Evolutionary conservation across 2,329 filamentous ascomycete species (phyloP).

Genomic region (Penicillium sp.): DNA sequence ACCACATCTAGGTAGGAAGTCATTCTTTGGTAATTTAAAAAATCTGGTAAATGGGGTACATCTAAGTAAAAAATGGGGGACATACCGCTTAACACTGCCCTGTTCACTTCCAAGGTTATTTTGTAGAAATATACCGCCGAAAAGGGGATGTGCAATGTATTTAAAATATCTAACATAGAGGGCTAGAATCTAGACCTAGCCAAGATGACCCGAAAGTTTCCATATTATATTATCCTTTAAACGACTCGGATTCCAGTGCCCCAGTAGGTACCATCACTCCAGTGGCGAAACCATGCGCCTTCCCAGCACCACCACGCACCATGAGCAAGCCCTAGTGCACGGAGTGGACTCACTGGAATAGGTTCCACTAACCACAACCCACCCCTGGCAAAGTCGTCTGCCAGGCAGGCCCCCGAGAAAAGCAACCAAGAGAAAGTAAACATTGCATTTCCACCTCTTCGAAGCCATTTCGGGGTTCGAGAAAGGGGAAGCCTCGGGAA

Average conservation of each 20-base stretch:
- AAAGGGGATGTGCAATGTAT: too few relatives aligned
- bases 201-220: background rate
- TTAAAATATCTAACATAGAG: too few relatives aligned
- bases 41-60: too few relatives aligned
- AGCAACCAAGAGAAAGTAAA: conserved; percentile 71
- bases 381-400: conserved; percentile 74
- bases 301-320: conserved; percentile 74
- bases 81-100: too few relatives aligned
- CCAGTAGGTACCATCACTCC: conserved; percentile 68
- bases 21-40: too few relatives aligned
- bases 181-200: too few relatives aligned
- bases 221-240: conserved; percentile 15
- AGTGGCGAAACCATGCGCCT: conserved; percentile 59
- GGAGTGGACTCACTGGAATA: conserved; percentile 73
- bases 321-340: conserved; percentile 66
- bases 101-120: too few relatives aligned
- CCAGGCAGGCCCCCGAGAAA: conserved; percentile 66
- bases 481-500: conserved; percentile 36
- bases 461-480: conserved; percentile 50
- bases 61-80: too few relatives aligned
- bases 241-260: conserved; percentile 53
- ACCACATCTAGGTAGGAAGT: too few relatives aligned
- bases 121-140: too few relatives aligned
- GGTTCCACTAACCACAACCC: conserved; percentile 84
- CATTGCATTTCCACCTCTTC: conserved; percentile 62